A percentile compares a stretch with the other conserved stretches of the same genome.
Evolutionary conservation across 495 filamentous ascomycete species (phyloP).

Genomic region (Monascus purpureus): DNA sequence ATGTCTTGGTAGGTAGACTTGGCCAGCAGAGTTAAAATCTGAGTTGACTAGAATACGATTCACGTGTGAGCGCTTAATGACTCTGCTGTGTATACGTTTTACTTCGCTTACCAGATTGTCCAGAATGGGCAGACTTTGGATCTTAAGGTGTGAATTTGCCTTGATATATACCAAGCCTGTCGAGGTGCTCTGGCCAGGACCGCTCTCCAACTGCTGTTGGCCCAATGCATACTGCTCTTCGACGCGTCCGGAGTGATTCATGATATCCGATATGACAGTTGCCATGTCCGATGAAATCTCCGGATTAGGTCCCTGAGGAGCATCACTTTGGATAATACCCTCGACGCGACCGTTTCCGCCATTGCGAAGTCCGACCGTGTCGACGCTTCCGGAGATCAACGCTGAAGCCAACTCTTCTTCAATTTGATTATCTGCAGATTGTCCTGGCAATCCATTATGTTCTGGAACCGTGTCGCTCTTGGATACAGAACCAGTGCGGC

Average conservation of each 20-base stretch:
- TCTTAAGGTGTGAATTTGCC: conserved; percentile 44
- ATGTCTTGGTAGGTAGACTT: conserved; percentile 60
- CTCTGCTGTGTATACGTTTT: too few relatives aligned
- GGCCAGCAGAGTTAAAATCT: conserved; percentile 56
- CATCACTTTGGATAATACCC: background rate
- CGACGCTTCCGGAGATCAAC: conserved; percentile 17
- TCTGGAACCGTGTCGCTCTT: conserved; percentile 11
- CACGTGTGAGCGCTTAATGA: too few relatives aligned
- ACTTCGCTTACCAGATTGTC: conserved; percentile 48
- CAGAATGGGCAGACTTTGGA: conserved; percentile 56
- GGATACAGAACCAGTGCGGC: conserved; percentile 21
- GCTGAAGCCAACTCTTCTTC: conserved; percentile 29
- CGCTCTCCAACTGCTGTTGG: conserved; percentile 20
- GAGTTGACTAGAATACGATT: conserved; percentile 40
- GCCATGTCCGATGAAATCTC: conserved; percentile 21
- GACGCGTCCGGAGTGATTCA: conserved; percentile 34
- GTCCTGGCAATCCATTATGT: conserved; percentile 8
- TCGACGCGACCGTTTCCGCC: background rate
- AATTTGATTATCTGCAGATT: conserved; percentile 23
- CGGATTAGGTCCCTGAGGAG: conserved; percentile 7
- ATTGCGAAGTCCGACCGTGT: conserved; percentile 12
- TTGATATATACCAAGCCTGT: conserved; percentile 33
- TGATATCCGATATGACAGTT: conserved; percentile 29
- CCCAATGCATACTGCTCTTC: conserved; percentile 31
- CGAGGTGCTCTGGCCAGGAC: conserved; percentile 15